phyloP scores from a whole-genome alignment of 2,329 filamentous ascomycete genomes.

The Claviceps sp. region DNA sequence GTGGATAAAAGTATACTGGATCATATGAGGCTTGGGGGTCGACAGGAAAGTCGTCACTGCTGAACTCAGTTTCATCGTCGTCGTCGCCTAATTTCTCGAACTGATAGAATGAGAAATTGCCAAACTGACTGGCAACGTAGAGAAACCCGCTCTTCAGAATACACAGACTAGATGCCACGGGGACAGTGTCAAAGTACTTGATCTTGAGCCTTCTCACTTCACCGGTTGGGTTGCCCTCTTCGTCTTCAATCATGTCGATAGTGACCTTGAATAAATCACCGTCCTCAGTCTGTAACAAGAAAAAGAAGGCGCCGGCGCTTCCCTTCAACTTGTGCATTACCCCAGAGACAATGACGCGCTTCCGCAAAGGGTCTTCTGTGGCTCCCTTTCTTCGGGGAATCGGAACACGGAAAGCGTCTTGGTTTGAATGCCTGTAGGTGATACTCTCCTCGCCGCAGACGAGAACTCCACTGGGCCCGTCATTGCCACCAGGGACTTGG shows the following conservation, averaged over 20 bases:
- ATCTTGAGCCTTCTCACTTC: constrained; percentile 78
- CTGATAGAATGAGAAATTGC: constrained; percentile 90
- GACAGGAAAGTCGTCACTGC: constrained; percentile 67
- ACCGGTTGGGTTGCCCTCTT: constrained; percentile 62
- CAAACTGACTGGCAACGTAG: constrained; percentile 82
- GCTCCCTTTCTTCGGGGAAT: constrained; percentile 78
- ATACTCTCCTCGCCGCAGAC: constrained; percentile 92
- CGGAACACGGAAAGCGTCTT: constrained; percentile 75
- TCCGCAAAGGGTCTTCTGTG: constrained; percentile 84
- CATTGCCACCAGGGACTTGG: constrained; percentile 85
- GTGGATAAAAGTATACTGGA: constrained; percentile 74
- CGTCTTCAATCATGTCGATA: constrained; percentile 78
- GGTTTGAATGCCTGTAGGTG: constrained; percentile 93
- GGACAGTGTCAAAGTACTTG: constrained; percentile 96
- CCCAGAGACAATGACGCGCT: constrained; percentile 73
- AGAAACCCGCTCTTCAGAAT: constrained; percentile 94
- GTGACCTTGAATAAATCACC: constrained; percentile 97
- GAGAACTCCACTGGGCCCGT: constrained; percentile 87
- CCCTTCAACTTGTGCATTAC: constrained; percentile 96
- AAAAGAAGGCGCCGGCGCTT: constrained; percentile 80
- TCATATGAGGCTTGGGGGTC: constrained; percentile 60
- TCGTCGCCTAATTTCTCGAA: constrained; percentile 96
- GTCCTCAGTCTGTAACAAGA: constrained; percentile 88
- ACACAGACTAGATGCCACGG: constrained; percentile 72
- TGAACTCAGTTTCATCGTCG: constrained; percentile 77